Conservation (phyloP, 78 protist genomes). For the Dictyostelium intermedium region DNA sequence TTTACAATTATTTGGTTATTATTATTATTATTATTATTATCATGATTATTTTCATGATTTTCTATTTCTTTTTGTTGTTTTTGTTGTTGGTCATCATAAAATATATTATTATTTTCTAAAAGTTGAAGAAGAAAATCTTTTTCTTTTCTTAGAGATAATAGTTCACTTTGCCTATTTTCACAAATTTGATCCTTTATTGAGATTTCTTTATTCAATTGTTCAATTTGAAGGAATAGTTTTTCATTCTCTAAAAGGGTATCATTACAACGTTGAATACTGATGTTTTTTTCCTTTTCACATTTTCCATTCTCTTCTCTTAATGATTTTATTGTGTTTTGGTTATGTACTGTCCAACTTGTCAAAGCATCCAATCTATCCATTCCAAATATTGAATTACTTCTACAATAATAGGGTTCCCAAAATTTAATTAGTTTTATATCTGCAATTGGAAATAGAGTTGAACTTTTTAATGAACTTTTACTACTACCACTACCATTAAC, state of each 20-base stretch:
- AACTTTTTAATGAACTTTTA: background rate
- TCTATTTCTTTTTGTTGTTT: background rate
- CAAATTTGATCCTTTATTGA: slow-evolving; percentile 44
- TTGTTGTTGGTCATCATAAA: background rate
- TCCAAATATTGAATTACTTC: background rate
- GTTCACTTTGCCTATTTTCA: slow-evolving; percentile 48
- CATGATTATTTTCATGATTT: no score
- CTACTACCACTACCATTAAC: background rate
- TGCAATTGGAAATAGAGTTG: background rate
- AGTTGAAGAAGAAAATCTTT: slow-evolving; percentile 30
- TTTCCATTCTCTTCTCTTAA: slow-evolving; percentile 5
- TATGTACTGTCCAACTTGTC: background rate
- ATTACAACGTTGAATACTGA: slow-evolving; percentile 26
- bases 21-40: background rate
- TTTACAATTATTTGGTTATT: background rate
- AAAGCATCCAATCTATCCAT: slow-evolving; percentile 13
- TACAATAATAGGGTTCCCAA: slow-evolving; percentile 61
- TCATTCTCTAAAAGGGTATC: slow-evolving; percentile 2
- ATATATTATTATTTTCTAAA: slow-evolving; percentile 33
- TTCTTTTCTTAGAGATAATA: slow-evolving; percentile 37
- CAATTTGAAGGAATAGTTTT: slow-evolving; percentile 31
- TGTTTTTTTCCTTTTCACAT: slow-evolving; percentile 10
- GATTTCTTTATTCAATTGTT: slow-evolving; percentile 16
- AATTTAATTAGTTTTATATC: slow-evolving; percentile 26
- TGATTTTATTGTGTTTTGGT: background rate